Evolutionary conservation across 768 basidiomycete genomes (phyloP), one percentile per base, ranked within the genome.

Genomic region (Pisolithus marmoratus): DNA sequence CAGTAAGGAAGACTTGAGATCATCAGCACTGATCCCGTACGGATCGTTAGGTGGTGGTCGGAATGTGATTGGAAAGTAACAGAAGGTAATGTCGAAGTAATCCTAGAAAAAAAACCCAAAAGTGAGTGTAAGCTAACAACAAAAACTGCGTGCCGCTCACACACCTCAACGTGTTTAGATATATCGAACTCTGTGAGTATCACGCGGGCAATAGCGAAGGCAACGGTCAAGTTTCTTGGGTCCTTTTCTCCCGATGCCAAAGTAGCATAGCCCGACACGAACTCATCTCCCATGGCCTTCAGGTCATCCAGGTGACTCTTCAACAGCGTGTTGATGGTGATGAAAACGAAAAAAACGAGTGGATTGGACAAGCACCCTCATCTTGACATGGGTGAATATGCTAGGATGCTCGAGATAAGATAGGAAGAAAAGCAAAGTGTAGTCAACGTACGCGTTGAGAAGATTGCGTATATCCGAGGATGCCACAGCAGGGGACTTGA

Each of bases 41-140:
- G 92, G 93, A 63, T 98, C 94, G 58, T 93, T 85, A 1, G 92
- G 87, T 17, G 94, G 92, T 8, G 95, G 93, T 52, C 88, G 80
- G 72, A 96, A 99, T 0, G 93, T 91, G 51, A 99, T 98, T 0
- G 96, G 96, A 71, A 97, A 99, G 67, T 99, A 99, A 67, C 96
- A 98, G 67, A 94, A 98, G 0, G 86, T 89, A 64, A 97, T 85
- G 61, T 97, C 91, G 71, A 95, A 98, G 44, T 98, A 74, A 48
- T 85, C 81, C 93, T 97, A 58, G 6, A 27, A 19, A 42, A n/a
- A 37, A 36, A 23, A 38, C 34, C 34, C 34, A 15, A 34, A 15
- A 15, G 34, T 15, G 34, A 34, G 12, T 0, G 34, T 15, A 5
- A 34, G 4, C 12, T 14, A 15, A 15, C 34, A 34, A 34, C 34